phyloP scores from a whole-genome alignment of 2,329 filamentous ascomycete genomes.

The Talaromyces marneffei region DNA sequence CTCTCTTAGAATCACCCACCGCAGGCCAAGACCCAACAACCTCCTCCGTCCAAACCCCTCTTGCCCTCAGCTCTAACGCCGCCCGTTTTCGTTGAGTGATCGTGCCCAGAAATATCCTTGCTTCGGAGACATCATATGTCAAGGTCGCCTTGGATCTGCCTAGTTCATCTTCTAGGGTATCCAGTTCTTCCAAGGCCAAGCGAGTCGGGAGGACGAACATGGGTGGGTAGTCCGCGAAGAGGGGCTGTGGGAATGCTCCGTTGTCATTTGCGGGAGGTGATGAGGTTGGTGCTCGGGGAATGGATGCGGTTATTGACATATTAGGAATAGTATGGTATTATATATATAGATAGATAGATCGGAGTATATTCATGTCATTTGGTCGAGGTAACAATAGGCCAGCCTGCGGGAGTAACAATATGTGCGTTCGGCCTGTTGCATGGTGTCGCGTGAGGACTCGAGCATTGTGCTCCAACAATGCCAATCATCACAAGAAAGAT shows the following conservation, averaged over 20 bases:
- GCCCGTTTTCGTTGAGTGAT: constrained; percentile 65
- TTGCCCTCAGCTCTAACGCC: constrained; percentile 67
- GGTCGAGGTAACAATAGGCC: background rate
- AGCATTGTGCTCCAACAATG: background rate
- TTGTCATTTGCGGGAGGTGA: background rate
- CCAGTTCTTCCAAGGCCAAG: constrained; percentile 57
- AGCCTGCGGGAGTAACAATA: background rate
- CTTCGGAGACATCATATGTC: constrained; percentile 67
- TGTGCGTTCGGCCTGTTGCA: background rate
- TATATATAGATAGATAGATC: background rate
- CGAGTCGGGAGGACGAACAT: constrained; percentile 71
- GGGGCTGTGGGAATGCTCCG: background rate
- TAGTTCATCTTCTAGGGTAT: constrained; percentile 60
- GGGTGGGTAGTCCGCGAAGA: constrained; percentile 47
- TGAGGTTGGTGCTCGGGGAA: constrained; percentile 10
- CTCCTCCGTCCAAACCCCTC: constrained; percentile 52
- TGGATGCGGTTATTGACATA: constrained; percentile 6
- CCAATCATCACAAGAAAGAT: background rate
- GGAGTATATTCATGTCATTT: background rate
- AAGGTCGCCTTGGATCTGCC: constrained; percentile 50
- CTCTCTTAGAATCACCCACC: background rate
- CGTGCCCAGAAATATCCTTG: constrained; percentile 67
- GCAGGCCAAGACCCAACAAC: background rate
- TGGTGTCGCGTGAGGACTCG: background rate
- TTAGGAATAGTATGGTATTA: background rate